Conservation (phyloP, 768 basidiomycete species). For the Hirschioporus abietinus region DNA sequence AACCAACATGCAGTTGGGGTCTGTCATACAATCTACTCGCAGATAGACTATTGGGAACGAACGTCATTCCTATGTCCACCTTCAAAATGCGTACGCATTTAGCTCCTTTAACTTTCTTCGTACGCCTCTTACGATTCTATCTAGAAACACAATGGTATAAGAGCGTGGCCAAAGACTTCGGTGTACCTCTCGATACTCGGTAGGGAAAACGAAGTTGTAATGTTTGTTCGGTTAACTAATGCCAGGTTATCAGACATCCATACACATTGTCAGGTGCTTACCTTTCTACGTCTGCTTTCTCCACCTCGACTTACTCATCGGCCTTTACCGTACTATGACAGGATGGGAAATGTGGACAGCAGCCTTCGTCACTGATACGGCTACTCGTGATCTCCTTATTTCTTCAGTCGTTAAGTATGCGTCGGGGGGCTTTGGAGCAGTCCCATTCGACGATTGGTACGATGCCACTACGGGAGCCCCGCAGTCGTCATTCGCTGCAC, state of each 20-base stretch:
- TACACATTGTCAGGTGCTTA: conserved; percentile 49
- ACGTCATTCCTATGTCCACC: conserved; percentile 44
- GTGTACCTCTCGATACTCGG: conserved; percentile 46
- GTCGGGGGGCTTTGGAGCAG: conserved; percentile 39
- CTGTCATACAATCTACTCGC: conserved; percentile 59
- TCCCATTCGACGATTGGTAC: conserved; percentile 46
- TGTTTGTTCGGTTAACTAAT: background rate
- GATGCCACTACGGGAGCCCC: conserved; percentile 44
- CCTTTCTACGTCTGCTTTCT: background rate
- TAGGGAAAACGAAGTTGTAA: conserved; percentile 11
- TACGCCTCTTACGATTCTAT: background rate
- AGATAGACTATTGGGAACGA: conserved; percentile 50
- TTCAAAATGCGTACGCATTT: conserved; percentile 41
- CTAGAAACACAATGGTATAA: conserved; percentile 48
- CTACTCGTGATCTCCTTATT: conserved; percentile 46
- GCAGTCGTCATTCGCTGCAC: conserved; percentile 42
- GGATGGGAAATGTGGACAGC: conserved; percentile 61
- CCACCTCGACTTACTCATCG: background rate
- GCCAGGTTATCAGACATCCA: conserved; percentile 31
- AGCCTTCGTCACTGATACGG: conserved; percentile 42
- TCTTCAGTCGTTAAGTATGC: conserved; percentile 44
- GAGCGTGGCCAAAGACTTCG: conserved; percentile 38
- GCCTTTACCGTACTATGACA: conserved; percentile 10
- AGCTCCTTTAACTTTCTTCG: background rate
- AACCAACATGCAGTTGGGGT: conserved; percentile 39